Conservation (phyloP, 176 grass and related monocot genomes). For the Oryza meridionalis region DNA sequence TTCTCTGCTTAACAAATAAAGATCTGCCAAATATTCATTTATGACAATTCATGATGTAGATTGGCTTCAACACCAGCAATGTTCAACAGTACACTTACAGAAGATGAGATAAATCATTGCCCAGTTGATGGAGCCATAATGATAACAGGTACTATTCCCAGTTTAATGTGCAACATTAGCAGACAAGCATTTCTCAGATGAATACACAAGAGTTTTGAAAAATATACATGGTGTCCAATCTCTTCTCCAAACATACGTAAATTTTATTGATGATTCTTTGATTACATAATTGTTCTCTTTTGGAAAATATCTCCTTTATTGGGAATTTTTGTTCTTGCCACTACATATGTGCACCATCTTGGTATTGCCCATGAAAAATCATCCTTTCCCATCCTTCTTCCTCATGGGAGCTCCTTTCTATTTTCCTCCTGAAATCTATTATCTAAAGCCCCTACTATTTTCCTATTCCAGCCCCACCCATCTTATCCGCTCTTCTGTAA, state of each 20-base stretch:
- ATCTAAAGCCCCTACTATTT: not conserved
- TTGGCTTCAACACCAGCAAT: constrained; percentile 99
- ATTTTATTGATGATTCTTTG: not conserved
- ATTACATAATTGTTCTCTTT: constrained; percentile 1
- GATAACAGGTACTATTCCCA: constrained; percentile 78
- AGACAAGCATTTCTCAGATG: constrained; percentile 18
- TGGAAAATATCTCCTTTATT: not conserved
- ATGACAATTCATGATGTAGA: constrained; percentile 55
- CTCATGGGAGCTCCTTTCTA: not conserved
- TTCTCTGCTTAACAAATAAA: constrained; percentile 8
- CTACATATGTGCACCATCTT: not conserved
- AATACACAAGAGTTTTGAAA: not conserved
- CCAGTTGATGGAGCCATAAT: constrained; percentile 97
- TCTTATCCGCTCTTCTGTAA: not conserved
- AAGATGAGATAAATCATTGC: constrained; percentile 67
- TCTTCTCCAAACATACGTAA: not conserved
- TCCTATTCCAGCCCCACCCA: not conserved
- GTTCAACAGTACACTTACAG: constrained; percentile 96
- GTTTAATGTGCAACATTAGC: constrained; percentile 25
- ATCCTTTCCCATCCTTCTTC: not conserved
- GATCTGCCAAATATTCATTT: not conserved
- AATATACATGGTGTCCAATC: too few species aligned
- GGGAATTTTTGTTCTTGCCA: not conserved
- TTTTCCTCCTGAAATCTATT: not conserved
- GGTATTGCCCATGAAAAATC: not conserved